A percentile compares a stretch with the other conserved stretches of the same genome.
Evolutionary conservation across 169 alveolate species (phyloP).

Genomic region (Plasmodium fragile): DNA sequence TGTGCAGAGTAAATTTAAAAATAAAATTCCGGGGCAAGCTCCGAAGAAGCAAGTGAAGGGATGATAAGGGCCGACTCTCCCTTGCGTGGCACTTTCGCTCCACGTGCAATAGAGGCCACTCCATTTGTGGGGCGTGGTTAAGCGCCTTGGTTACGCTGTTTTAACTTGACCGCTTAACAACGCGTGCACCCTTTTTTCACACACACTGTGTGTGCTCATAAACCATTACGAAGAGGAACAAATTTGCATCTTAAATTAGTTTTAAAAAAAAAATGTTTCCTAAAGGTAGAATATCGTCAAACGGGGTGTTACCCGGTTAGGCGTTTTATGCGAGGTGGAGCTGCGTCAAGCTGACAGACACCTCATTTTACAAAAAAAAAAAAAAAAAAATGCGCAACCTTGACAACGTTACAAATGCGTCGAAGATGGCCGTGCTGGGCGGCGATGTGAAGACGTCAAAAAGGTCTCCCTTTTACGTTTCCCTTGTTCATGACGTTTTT

Average conservation of each 20-base stretch:
- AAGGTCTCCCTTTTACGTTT: neutral
- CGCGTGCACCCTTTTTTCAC: neutral
- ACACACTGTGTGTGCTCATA: neutral
- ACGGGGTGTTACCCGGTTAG: neutral
- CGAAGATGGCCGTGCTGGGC: neutral
- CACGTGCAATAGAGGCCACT: neutral
- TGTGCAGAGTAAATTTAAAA: slow-evolving; percentile 63
- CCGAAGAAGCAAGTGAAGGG: slow-evolving; percentile 36
- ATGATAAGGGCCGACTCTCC: neutral
- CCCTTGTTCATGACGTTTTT: neutral
- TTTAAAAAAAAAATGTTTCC: neutral
- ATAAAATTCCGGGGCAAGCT: slow-evolving; percentile 1
- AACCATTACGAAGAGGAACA: neutral
- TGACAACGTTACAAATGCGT: neutral
- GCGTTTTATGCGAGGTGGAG: neutral
- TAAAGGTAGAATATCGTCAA: neutral
- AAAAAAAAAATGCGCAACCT: neutral
- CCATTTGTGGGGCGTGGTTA: neutral
- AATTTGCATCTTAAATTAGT: neutral
- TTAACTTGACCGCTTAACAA: neutral
- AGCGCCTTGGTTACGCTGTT: neutral
- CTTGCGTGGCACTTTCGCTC: neutral
- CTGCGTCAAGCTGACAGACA: neutral
- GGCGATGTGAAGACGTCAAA: neutral
- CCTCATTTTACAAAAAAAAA: neutral